phyloP scores from a whole-genome alignment of 2,329 filamentous ascomycete genomes.

The Curvularia verruculosa region DNA sequence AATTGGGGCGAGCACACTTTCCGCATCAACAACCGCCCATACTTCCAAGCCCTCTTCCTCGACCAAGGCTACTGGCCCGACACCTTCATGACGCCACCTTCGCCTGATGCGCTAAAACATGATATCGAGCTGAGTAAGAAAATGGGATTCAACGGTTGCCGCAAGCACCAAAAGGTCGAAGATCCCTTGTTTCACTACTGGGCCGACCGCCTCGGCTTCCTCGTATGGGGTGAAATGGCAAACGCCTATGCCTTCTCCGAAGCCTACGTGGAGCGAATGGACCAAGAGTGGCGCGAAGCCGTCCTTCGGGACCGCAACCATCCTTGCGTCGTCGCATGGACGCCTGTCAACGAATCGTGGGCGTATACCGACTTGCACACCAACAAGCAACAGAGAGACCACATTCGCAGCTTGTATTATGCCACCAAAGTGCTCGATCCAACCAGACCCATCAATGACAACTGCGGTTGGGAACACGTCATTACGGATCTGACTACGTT shows the following conservation, averaged over 20 bases:
- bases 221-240: slow-evolving; percentile 70
- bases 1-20: slow-evolving; percentile 67
- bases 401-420: slow-evolving; percentile 68
- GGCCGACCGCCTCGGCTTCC: slow-evolving; percentile 65
- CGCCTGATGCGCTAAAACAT: slow-evolving; percentile 52
- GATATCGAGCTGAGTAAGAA: slow-evolving; percentile 64
- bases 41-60: slow-evolving; percentile 66
- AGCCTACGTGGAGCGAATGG: slow-evolving; percentile 65
- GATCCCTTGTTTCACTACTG: slow-evolving; percentile 66
- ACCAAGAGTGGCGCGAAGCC: slow-evolving; percentile 68
- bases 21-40: slow-evolving; percentile 63
- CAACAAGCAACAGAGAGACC: slow-evolving; percentile 65
- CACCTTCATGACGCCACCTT: slow-evolving; percentile 65
- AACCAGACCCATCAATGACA: slow-evolving; percentile 70
- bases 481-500: slow-evolving; percentile 69
- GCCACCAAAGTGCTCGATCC: slow-evolving; percentile 69
- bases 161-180: slow-evolving; percentile 70
- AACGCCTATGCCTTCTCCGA: slow-evolving; percentile 68
- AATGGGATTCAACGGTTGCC: slow-evolving; percentile 69
- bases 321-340: slow-evolving; percentile 69
- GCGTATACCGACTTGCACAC: slow-evolving; percentile 65
- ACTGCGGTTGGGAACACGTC: slow-evolving; percentile 75
- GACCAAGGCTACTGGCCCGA: slow-evolving; percentile 70
- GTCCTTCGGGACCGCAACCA: slow-evolving; percentile 70
- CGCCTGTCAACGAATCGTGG: slow-evolving; percentile 69